Base-by-base conservation (phyloP, 2,329 filamentous ascomycete genomes). In the Seiridium unicorne region DNA sequence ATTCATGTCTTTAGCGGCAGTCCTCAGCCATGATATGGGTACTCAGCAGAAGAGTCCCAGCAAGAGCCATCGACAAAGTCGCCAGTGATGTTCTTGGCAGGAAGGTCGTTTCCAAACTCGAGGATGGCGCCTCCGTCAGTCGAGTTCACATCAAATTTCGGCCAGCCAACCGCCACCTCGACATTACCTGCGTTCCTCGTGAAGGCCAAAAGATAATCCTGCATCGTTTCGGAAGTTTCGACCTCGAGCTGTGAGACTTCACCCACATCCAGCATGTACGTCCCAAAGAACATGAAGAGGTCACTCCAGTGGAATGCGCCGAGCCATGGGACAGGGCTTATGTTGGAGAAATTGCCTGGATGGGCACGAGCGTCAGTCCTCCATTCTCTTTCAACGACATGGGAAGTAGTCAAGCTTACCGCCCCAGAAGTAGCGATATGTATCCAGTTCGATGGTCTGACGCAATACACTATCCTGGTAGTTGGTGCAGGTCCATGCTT, bases 201-300 rank as follows among this genome's bases (percentile, higher is more conserved):
- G 42, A 71, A 71, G 5, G 66, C 64, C 26, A 68, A 58, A 35
- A 66, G 58, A 34, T 63, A 58, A 54, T 70, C 69, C 51, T 70
- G 68, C 63, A 70, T 67, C 26, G 61, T 47, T 32, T 57, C 49
- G 61, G 66, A 68, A 1, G 64, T 62, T 32, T 65, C 64, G 8
- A 61, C 61, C 51, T 71, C 65, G 44, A 65, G 26, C 9, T 53
- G 26, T 11, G 57, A 32, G 26, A 59, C 32, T 26, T 46, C 51
- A 5, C 57, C 57, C n/a, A 46, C 48, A 32, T 53, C 57, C 10
- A 55, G 34, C 32, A 35, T 32, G 36, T 55, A 59, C 13, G 57
- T 54, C 3, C 57, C 57, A 18, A 59, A 59, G 0, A 59, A 11
- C 48, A 55, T 44, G 5, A 54, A 44, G 3, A 59, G 18, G 18